Percentiles rank a stretch among this genome's conserved stretches.
Conservation (phyloP, 306 rosid species). For the Styphnolobium japonicum region DNA sequence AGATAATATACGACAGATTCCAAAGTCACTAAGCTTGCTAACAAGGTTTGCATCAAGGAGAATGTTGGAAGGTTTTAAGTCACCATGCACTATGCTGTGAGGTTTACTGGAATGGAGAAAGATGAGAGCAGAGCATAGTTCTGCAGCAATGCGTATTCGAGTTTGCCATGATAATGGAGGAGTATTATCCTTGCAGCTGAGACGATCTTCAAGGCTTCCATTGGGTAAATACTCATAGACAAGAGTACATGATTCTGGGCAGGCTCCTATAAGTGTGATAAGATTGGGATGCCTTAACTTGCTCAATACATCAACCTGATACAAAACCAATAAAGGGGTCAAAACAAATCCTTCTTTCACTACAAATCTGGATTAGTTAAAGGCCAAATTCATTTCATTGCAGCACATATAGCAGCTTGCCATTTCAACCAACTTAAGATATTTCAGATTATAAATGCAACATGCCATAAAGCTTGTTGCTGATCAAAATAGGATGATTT, state of each 20-base stretch:
- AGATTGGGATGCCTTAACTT: slow-evolving; percentile 84
- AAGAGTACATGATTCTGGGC: slow-evolving; percentile 64
- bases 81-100: slow-evolving; percentile 77
- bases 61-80: slow-evolving; percentile 75
- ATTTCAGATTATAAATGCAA: not conserved
- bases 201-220: slow-evolving; percentile 92
- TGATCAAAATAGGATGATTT: not conserved
- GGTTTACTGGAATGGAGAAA: slow-evolving; percentile 85
- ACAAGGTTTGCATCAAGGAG: slow-evolving; percentile 71
- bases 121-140: slow-evolving; percentile 78
- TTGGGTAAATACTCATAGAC: slow-evolving; percentile 81
- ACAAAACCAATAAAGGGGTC: slow-evolving; percentile 9
- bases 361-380: not conserved
- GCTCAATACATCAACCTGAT: slow-evolving; percentile 74
- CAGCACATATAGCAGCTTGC: not conserved
- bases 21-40: slow-evolving; percentile 83
- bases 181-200: slow-evolving; percentile 59
- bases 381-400: not conserved
- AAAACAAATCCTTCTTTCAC: not conserved
- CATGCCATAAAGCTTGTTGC: not conserved
- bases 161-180: slow-evolving; percentile 85
- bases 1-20: slow-evolving; percentile 56
- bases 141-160: slow-evolving; percentile 68
- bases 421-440: not conserved
- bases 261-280: slow-evolving; percentile 75